These are phyloP conservation scores for Antitrichia curtipendula DNA, from an alignment of 225 moss, liverwort and hornwort genomes.

Conservation along the genomic window DNA sequence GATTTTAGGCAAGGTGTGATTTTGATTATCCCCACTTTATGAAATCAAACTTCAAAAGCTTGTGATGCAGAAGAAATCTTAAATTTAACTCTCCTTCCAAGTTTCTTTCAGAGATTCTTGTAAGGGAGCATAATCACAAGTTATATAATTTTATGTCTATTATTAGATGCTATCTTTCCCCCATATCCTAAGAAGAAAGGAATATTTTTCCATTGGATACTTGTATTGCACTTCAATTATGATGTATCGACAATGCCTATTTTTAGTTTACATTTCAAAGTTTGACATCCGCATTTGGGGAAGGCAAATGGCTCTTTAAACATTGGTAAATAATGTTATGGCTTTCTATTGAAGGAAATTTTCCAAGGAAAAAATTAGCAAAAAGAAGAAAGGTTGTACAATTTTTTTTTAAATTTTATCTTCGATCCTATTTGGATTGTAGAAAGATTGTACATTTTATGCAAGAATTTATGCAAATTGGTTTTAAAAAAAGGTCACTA, in stretches of 20 bases:
- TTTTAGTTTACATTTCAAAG: accelerated
- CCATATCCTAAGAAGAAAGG: accelerated
- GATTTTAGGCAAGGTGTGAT: too few relatives aligned
- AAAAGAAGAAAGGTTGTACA: neutral
- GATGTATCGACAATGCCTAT: neutral
- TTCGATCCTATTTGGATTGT: accelerated
- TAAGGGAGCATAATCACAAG: neutral
- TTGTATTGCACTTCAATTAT: neutral
- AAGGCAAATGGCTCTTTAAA: neutral
- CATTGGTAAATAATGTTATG: neutral
- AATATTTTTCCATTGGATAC: neutral
- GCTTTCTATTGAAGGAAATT: neutral
- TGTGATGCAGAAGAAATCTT: accelerated
- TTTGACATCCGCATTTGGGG: accelerated
- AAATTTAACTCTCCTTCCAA: neutral
- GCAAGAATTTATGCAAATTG: neutral
- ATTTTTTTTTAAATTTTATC: accelerated
- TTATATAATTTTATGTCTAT: neutral
- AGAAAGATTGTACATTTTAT: neutral
- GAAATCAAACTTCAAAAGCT: neutral
- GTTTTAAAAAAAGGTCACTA: accelerated
- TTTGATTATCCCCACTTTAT: too few relatives aligned
- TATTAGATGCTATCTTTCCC: neutral
- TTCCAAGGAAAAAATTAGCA: too few relatives aligned
- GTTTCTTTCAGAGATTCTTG: neutral